Evolutionary conservation across 2,329 filamentous ascomycete genomes (phyloP).

Genomic region (Trichoderma simmonsii): DNA sequence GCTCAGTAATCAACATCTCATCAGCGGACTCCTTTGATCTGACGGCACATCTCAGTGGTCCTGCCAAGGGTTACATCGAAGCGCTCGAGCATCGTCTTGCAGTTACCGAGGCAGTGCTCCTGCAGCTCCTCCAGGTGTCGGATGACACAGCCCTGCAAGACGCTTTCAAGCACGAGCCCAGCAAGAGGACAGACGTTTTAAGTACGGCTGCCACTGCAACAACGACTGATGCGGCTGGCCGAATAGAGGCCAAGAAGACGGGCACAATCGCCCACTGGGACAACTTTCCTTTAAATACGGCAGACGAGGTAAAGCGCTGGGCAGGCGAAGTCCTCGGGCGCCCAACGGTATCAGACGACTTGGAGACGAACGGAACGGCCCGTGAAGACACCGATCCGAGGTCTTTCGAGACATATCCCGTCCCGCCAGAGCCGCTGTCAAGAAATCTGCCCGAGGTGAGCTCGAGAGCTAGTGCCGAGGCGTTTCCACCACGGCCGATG

Average conservation of each 20-base stretch:
- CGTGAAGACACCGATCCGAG: neutral
- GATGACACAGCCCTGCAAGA: neutral
- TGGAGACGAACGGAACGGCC: neutral
- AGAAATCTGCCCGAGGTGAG: neutral
- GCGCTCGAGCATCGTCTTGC: slow-evolving; percentile 10
- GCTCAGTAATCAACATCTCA: neutral
- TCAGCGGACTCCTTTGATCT: neutral
- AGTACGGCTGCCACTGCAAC: neutral
- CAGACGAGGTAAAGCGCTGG: slow-evolving; percentile 15
- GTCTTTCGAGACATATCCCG: neutral
- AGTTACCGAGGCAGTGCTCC: slow-evolving; percentile 8
- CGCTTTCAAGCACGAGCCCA: slow-evolving; percentile 3
- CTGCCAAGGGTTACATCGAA: slow-evolving; percentile 13
- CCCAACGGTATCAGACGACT: neutral
- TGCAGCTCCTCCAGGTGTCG: slow-evolving; percentile 7
- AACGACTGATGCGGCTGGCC: slow-evolving; percentile 6
- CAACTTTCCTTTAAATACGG: slow-evolving; percentile 1
- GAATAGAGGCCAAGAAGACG: slow-evolving; percentile 15
- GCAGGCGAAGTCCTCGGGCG: slow-evolving; percentile 6
- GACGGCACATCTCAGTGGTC: neutral
- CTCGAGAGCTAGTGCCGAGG: neutral
- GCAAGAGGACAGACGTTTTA: neutral
- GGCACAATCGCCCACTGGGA: slow-evolving; percentile 15
- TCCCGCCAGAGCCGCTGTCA: neutral
- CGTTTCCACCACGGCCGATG: neutral